Evolutionary conservation across 768 basidiomycete genomes (phyloP).

Genomic region (Kwoniella europaea): DNA sequence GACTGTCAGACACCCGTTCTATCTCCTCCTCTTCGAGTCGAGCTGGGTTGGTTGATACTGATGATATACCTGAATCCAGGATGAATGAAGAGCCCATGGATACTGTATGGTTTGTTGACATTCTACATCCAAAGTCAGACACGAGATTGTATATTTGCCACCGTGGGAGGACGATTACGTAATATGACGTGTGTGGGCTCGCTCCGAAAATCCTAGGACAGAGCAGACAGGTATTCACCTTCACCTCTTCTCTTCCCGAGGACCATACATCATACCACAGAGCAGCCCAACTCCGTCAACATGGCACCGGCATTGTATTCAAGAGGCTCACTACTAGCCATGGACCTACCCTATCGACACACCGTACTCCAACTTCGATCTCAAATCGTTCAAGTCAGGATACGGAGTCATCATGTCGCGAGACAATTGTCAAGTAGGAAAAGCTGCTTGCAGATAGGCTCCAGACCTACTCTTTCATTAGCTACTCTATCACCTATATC

Average conservation of each 20-base stretch:
- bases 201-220: background rate
- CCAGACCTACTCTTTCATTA: background rate
- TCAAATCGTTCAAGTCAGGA: slow-evolving; percentile 25
- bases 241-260: background rate
- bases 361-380: slow-evolving; percentile 20
- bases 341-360: slow-evolving; percentile 21
- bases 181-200: background rate
- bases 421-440: slow-evolving; percentile 13
- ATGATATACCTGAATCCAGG: background rate
- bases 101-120: slow-evolving; percentile 7
- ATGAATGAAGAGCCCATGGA: background rate
- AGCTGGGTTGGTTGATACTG: background rate
- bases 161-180: background rate
- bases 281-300: background rate
- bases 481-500: background rate
- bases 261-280: background rate
- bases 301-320: slow-evolving; percentile 13
- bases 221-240: background rate
- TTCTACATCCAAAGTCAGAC: slow-evolving; percentile 1
- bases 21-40: background rate
- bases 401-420: slow-evolving; percentile 17
- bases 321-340: slow-evolving; percentile 11
- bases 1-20: background rate
- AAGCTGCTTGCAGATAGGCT: background rate
- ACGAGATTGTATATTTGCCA: background rate